Conservation (phyloP, 306 rosid genomes). For the Cucurbita pepo region DNA sequence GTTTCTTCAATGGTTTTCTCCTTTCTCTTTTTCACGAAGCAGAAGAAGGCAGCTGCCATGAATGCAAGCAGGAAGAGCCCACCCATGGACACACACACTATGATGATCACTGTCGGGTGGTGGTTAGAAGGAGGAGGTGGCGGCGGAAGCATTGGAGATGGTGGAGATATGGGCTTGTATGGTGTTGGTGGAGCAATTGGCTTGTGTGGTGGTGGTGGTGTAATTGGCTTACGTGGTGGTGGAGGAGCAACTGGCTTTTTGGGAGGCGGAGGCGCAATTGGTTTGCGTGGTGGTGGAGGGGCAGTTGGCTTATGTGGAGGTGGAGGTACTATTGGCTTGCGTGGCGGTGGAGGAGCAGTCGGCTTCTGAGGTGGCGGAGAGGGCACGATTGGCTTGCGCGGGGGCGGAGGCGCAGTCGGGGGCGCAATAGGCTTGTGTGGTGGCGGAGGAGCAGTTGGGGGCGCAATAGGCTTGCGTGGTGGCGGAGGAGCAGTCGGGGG, state of each 20-base stretch:
- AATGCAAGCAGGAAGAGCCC: constrained; percentile 38
- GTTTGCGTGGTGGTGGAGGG: constrained; percentile 16
- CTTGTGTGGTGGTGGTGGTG: constrained; percentile 7
- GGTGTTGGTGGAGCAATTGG: constrained; percentile 16
- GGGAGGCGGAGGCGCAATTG: constrained; percentile 13
- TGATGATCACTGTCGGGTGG: constrained; percentile 36
- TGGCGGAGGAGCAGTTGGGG: constrained; percentile 12
- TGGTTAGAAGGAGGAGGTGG: constrained; percentile 39
- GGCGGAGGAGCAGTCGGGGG: background rate
- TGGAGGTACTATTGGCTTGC: constrained; percentile 9
- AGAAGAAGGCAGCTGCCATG: constrained; percentile 40
- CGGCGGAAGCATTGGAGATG: constrained; percentile 36
- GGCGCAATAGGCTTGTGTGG: background rate
- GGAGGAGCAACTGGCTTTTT: constrained; percentile 16
- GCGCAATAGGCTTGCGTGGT: background rate
- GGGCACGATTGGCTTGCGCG: background rate
- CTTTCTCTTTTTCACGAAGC: constrained; percentile 35
- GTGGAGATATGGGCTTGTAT: constrained; percentile 15
- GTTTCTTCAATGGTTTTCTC: constrained; percentile 29
- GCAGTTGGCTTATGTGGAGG: constrained; percentile 41
- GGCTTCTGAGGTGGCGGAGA: constrained; percentile 8
- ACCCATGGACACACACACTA: constrained; percentile 40
- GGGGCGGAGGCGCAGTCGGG: background rate
- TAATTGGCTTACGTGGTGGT: constrained; percentile 1
- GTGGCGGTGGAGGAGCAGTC: constrained; percentile 12